A percentile compares a stretch with the other conserved stretches of the same genome.
phyloP scores from a whole-genome alignment of 495 filamentous ascomycete species.

The Hypoxylon subgilvum region DNA sequence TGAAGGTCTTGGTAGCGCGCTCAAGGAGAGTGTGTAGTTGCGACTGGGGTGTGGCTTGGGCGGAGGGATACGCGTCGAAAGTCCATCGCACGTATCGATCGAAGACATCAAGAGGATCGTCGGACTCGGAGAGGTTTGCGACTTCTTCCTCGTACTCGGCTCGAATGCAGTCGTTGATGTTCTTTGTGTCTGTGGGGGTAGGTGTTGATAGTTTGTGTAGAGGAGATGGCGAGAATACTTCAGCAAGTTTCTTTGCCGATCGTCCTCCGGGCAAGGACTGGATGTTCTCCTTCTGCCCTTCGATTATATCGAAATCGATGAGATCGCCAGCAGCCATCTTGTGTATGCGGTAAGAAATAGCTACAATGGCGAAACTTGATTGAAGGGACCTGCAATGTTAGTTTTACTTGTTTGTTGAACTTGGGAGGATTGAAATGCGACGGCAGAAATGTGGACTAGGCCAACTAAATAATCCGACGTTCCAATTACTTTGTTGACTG shows the following conservation, averaged over 20 bases:
- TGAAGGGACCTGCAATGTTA: conserved; percentile 21
- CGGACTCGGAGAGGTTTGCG: conserved; percentile 75
- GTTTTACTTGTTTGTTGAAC: conserved; percentile 24
- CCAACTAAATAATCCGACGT: conserved; percentile 13
- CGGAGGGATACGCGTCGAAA: conserved; percentile 89
- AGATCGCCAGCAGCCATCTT: conserved; percentile 59
- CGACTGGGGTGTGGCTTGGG: conserved; percentile 88
- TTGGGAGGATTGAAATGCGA: conserved; percentile 21
- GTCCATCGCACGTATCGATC: conserved; percentile 98
- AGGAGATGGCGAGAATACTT: conserved; percentile 73
- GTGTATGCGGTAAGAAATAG: conserved; percentile 13
- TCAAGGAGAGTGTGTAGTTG: conserved; percentile 88
- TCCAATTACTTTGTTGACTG: conserved; percentile 43
- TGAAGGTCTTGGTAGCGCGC: conserved; percentile 87
- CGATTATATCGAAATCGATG: conserved; percentile 94
- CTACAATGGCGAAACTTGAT: conserved; percentile 14
- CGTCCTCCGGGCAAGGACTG: conserved; percentile 89
- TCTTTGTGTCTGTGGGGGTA: conserved; percentile 71
- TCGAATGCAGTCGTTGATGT: conserved; percentile 75
- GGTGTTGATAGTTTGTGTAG: conserved; percentile 62
- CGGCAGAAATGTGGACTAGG: conserved; percentile 15
- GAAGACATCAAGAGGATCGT: conserved; percentile 94
- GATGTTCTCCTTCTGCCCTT: conserved; percentile 96
- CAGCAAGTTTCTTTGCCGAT: conserved; percentile 87
- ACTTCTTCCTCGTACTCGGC: conserved; percentile 88